Conservation (phyloP, 2,329 filamentous ascomycete genomes). For the Cladorrhinum sp. region DNA sequence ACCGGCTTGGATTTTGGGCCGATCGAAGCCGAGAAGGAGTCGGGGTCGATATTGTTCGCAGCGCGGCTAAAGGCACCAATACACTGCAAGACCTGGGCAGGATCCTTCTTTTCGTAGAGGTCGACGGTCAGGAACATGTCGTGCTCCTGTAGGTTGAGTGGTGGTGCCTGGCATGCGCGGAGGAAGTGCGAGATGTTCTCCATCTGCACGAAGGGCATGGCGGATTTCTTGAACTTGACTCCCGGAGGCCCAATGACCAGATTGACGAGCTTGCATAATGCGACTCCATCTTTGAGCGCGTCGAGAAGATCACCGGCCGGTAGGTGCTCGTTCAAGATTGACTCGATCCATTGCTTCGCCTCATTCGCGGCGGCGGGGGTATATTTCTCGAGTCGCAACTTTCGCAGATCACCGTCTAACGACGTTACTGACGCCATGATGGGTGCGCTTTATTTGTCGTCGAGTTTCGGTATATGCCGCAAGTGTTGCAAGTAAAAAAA, state of each 20-base stretch:
- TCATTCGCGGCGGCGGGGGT: conserved; percentile 88
- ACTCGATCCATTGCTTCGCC: conserved; percentile 81
- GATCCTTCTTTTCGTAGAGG: conserved; percentile 92
- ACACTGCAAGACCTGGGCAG: conserved; percentile 92
- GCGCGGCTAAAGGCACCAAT: conserved; percentile 86
- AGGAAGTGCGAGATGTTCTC: conserved; percentile 98
- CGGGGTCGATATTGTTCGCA: conserved; percentile 71
- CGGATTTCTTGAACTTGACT: conserved; percentile 84
- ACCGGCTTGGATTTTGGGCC: conserved; percentile 61
- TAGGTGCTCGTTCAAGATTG: conserved; percentile 70
- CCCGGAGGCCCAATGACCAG: conserved; percentile 71
- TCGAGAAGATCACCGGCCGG: conserved; percentile 76
- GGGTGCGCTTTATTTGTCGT: not conserved
- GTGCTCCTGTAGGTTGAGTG: conserved; percentile 84
- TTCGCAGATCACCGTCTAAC: conserved; percentile 92
- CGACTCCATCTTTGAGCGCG: conserved; percentile 83
- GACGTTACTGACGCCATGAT: conserved; percentile 89
- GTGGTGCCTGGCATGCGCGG: conserved; percentile 77
- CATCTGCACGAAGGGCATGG: conserved; percentile 99
- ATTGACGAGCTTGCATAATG: conserved; percentile 91
- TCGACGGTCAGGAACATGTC: conserved; percentile 97
- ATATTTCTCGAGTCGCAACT: conserved; percentile 87
- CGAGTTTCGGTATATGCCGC: too few relatives aligned
- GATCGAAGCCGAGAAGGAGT: conserved; percentile 70
- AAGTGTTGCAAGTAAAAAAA: not conserved